Conservation (phyloP, 306 rosid species). For the Begonia masoniana region DNA sequence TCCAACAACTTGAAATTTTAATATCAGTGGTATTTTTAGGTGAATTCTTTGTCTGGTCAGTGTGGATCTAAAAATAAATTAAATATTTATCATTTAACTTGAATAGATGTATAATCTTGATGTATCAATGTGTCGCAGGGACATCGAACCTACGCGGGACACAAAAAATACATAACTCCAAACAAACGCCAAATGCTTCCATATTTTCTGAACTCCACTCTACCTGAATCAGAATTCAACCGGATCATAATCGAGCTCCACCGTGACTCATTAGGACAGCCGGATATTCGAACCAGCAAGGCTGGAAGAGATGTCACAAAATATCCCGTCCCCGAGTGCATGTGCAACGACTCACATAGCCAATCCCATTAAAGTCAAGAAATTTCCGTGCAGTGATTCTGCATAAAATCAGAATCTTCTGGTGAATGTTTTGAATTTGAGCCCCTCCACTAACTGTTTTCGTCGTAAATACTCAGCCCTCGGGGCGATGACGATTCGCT, state of each 20-base stretch:
- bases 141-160: conserved; percentile 75
- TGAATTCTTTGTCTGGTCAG: too few species aligned
- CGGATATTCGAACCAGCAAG: conserved; percentile 50
- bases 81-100: too few species aligned
- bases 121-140: conserved; percentile 34
- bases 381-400: too few species aligned
- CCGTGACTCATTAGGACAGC: conserved; percentile 68
- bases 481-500: too few species aligned
- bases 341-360: conserved; percentile 48
- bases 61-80: too few species aligned
- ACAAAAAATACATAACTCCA: conserved; percentile 90
- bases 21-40: too few species aligned
- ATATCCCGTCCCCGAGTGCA: conserved; percentile 75
- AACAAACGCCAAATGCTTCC: conserved; percentile 92
- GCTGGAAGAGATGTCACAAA: conserved; percentile 74
- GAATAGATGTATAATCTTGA: too few species aligned
- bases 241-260: conserved; percentile 55
- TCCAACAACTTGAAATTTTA: background rate
- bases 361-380: conserved; percentile 1
- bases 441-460: too few species aligned
- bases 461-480: too few species aligned
- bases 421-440: too few species aligned
- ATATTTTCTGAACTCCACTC: conserved; percentile 46
- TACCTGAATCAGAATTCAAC: conserved; percentile 60
- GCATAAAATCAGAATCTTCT: too few species aligned